A percentile compares a stretch with the other conserved stretches of the same genome.
These are phyloP conservation scores for Cyclostephanos tholiformis DNA, from an alignment of 108 stramenopile genomes.

Conservation along the genomic window DNA sequence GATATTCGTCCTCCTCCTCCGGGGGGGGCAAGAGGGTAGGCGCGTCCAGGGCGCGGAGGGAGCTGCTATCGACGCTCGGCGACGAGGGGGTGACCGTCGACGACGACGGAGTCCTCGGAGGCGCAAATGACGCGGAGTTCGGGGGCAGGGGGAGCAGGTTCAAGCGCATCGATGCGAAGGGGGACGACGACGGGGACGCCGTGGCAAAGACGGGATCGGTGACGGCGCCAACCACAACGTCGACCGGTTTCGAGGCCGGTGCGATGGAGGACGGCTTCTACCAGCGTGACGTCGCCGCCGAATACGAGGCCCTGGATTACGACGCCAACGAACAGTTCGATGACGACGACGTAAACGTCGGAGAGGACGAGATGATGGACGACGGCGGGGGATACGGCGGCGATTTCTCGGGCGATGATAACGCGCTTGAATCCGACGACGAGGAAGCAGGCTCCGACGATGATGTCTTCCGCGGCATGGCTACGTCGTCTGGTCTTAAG, in stretches of 20 bases:
- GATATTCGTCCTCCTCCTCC: conserved; percentile 47
- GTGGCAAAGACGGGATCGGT: conserved; percentile 10
- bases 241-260: conserved; percentile 70
- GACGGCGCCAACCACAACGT: conserved; percentile 25
- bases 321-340: conserved; percentile 91
- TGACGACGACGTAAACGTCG: conserved; percentile 88
- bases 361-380: conserved; percentile 71
- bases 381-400: conserved; percentile 61
- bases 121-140: conserved; percentile 78
- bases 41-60: conserved; percentile 58
- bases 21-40: conserved; percentile 14
- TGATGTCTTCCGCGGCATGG: conserved; percentile 62
- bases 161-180: conserved; percentile 45
- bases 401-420: conserved; percentile 49
- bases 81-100: conserved; percentile 71
- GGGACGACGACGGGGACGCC: conserved; percentile 10
- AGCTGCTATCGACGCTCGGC: conserved; percentile 64
- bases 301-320: conserved; percentile 90
- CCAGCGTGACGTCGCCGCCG: conserved; percentile 82
- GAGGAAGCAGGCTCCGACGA: conserved; percentile 66
- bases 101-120: conserved; percentile 87
- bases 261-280: conserved; percentile 90
- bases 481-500: conserved; percentile 74
- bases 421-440: conserved; percentile 41
- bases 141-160: conserved; percentile 69